Percentiles rank a stretch among this genome's conserved stretches.
phyloP scores from a whole-genome alignment of 495 filamentous ascomycete genomes.

The Usnea hakonensis region DNA sequence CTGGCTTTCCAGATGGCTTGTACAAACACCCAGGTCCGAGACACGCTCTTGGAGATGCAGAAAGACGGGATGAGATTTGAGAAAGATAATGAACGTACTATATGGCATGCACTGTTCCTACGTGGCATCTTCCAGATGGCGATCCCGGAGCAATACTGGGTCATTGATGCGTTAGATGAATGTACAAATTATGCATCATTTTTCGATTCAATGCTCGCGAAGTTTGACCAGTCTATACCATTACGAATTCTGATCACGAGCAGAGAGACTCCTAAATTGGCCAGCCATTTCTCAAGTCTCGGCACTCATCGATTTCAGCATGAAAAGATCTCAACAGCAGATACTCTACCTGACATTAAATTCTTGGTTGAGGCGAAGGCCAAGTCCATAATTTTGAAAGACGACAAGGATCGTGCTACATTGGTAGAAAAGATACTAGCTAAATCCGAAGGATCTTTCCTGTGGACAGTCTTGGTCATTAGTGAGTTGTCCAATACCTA shows the following conservation, averaged over 20 bases:
- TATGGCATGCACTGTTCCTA: conserved; percentile 36
- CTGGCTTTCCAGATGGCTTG: conserved; percentile 37
- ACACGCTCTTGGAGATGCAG: conserved; percentile 25
- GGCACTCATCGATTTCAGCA: conserved; percentile 1
- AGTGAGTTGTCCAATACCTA: conserved; percentile 24
- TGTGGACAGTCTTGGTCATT: conserved; percentile 33
- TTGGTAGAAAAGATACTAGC: conserved; percentile 27
- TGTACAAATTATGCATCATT: conserved; percentile 23
- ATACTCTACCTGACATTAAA: conserved; percentile 26
- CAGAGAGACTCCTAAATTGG: conserved; percentile 19
- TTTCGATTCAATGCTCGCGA: conserved; percentile 27
- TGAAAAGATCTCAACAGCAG: conserved; percentile 7
- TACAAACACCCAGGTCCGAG: conserved; percentile 16
- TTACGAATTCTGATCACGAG: conserved; percentile 31
- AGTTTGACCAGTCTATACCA: conserved; percentile 22
- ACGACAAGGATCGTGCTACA: conserved; percentile 11
- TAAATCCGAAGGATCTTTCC: conserved; percentile 33
- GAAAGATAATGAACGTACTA: conserved; percentile 22
- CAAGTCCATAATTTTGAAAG: conserved; percentile 7
- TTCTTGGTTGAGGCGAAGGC: conserved; percentile 20
- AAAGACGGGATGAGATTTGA: conserved; percentile 25
- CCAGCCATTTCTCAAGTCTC: conserved; percentile 1
- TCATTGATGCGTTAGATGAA: conserved; percentile 41
- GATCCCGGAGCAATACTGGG: conserved; percentile 32
- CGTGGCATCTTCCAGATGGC: conserved; percentile 25